Evolutionary conservation across 768 basidiomycete genomes (phyloP), one percentile per base, ranked within the genome.

Genomic region (Lepiota venenata): DNA sequence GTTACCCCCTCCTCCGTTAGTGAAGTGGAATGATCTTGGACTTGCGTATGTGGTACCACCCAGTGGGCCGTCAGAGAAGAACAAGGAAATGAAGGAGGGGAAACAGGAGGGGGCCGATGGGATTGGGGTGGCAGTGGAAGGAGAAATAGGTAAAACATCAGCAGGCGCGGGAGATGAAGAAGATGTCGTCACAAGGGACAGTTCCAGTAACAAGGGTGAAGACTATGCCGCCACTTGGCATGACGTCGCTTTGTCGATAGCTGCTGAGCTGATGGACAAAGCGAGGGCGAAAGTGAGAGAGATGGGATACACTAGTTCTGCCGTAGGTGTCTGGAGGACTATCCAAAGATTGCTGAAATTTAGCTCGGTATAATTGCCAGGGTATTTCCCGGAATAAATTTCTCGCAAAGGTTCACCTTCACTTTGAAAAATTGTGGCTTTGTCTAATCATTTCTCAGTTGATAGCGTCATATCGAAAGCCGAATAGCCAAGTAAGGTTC

Each of bases 311-410:
- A 93, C 92, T n/a, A 93, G 88, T 40, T 94, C 92, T 48, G 93
- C 94, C 11, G 93, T 93, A 60, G 60, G 87, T 72, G 10, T 45
- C 46, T 27, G 27, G 16, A 15, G 27, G 47, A 18, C 18, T 8
- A 0, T 47, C 15, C 41, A 21, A 37, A 16, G 0, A 10, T 11
- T 47, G 42, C 5, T n/a, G 22, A 41, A 12, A n/a, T 27, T 21
- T 22, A 44, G 10, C 45, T 27, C 42, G 39, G 38, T 40, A 37
- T 21, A 29, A 9, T 35, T 38, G 12, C 2, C 32, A 94, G 92
- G 94, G 94, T 1, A 85, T 98, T 53, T 84, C 92, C 12, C 79
- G 93, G 63, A 98, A 96, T 64, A 97, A 98, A 67, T 95, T 95
- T 61, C 76, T 98, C 21, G 91, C 97, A 0, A 99, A 99, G 80